Base-by-base conservation (phyloP, 768 basidiomycete genomes). In the Tulasnella sp. region DNA sequence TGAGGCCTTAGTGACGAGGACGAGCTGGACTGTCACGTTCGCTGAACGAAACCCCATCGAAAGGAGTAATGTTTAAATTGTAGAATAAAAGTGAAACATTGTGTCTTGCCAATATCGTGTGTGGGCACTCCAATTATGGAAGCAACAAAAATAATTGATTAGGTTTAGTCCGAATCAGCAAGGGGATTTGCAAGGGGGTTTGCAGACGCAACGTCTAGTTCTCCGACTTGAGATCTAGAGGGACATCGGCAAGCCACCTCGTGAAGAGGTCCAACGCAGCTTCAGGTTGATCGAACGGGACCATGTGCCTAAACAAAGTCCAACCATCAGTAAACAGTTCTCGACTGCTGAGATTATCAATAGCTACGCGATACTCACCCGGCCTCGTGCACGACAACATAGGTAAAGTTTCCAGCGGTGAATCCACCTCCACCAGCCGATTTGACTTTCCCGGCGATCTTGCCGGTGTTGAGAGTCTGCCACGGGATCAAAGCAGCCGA, bases 251-350 rank as follows among this genome's bases (percentile, higher is more conserved):
- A 17, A 74, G 54, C 73, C 73, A 74, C 73, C 73, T 74, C 17
- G 52, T 79, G 79, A 87, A 83, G 80, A 86, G 83, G 78, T 85
- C 94, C 81, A 94, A 84, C 67, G 94, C 89, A 52, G 90, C 95
- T 80, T 93, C 92, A 1, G 95, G 92, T 81, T 96, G 94, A 83
- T 98, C 94, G 80, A 87, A 90, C 5, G 95, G 94, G 9, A 93
- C 93, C 94, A 95, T 92, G 81, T 94, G 93, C 42, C 93, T 93
- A 79, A 7, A 77, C 78, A 78, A 67, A 74, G 68, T 75, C 71
- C 58, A 12, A 25, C 12, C n/a, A 37, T 75, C 73, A 76, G 72
- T 0, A 2, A 17, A n/a, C 6, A 49, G 22, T n/a, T 45, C 42
- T 45, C 19, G 7, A 14, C 15, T 4, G 15, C 19, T 19, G 22